Percentiles rank a stretch among this genome's conserved stretches.
Conservation (phyloP, 805 yeast genomes). For the Kluyveromyces wickerhamii region DNA sequence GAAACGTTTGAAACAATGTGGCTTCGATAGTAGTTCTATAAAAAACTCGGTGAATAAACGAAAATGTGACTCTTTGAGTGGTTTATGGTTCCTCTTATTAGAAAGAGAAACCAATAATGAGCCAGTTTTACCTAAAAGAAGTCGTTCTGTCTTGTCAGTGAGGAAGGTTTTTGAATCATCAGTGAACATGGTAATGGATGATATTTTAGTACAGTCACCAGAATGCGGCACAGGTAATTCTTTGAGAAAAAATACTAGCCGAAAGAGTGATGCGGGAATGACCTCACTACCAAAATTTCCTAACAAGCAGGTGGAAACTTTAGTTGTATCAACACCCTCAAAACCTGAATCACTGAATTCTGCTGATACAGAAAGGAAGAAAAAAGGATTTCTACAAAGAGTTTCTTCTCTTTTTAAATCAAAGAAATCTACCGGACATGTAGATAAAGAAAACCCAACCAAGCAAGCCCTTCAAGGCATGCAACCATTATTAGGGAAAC, state of each 20-base stretch:
- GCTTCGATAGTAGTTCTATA: conserved; percentile 56
- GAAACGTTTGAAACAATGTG: conserved; percentile 49
- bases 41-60: conserved; percentile 48
- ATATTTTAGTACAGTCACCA: conserved; percentile 3
- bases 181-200: conserved; percentile 7
- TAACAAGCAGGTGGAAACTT: too few relatives aligned
- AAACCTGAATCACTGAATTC: conserved; percentile 12
- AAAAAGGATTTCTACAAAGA: conserved; percentile 8
- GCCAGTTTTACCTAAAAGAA: conserved; percentile 28
- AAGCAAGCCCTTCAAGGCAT: conserved; percentile 1
- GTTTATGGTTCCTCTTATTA: conserved; percentile 61
- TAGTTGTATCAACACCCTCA: conserved; percentile 1
- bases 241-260: conserved; percentile 21
- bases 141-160: conserved; percentile 29
- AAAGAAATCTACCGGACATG: not conserved
- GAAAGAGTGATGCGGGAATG: conserved; percentile 14
- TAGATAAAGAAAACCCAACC: not conserved
- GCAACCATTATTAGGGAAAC: conserved; percentile 7
- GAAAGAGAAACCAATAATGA: conserved; percentile 37
- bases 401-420: conserved; percentile 3
- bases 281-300: too few relatives aligned
- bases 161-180: conserved; percentile 25
- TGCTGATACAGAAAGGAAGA: conserved; percentile 5
- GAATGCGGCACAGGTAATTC: conserved; percentile 11
- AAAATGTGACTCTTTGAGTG: conserved; percentile 65